Percentiles rank a stretch among this genome's conserved stretches.
Conservation (phyloP, 192 early-diverging fungal genomes). For the Coemansia reversa region DNA sequence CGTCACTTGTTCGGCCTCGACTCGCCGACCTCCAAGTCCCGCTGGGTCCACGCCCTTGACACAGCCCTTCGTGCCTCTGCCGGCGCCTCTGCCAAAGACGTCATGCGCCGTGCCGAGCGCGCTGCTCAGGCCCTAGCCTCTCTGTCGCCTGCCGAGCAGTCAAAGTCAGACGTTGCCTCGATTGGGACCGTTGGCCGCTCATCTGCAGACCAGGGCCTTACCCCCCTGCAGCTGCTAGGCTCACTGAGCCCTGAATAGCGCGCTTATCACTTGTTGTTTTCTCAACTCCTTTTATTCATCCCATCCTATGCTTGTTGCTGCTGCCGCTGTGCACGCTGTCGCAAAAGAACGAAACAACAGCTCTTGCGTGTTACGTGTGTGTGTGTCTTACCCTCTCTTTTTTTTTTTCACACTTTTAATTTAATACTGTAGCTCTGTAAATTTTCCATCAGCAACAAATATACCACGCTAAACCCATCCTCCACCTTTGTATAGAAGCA, state of each 20-base stretch:
- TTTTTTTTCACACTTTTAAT: background rate
- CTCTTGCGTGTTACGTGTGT: background rate
- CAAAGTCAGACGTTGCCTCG: slow-evolving; percentile 6
- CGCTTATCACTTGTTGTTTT: background rate
- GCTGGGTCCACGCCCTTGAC: slow-evolving; percentile 43
- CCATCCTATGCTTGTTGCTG: background rate
- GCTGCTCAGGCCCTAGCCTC: slow-evolving; percentile 39
- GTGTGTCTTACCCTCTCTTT: background rate
- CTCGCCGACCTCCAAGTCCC: slow-evolving; percentile 35
- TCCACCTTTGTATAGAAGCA: slow-evolving; percentile 3
- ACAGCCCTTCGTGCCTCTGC: slow-evolving; percentile 12
- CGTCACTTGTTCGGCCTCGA: slow-evolving; percentile 55
- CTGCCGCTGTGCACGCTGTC: background rate
- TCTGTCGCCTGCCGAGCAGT: background rate
- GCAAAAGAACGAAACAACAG: background rate
- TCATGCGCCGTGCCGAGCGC: slow-evolving; percentile 27
- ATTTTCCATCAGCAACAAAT: background rate
- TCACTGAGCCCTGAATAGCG: slow-evolving; percentile 15
- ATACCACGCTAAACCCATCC: background rate
- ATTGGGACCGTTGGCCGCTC: slow-evolving; percentile 12
- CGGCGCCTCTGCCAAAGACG: slow-evolving; percentile 17
- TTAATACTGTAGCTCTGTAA: background rate
- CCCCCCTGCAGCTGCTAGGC: slow-evolving; percentile 26
- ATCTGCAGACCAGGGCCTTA: slow-evolving; percentile 25
- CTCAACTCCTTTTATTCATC: background rate